These are phyloP conservation scores for Trichoderma pleuroti DNA, from an alignment of 2,329 filamentous ascomycete species.

Conservation along the genomic window DNA sequence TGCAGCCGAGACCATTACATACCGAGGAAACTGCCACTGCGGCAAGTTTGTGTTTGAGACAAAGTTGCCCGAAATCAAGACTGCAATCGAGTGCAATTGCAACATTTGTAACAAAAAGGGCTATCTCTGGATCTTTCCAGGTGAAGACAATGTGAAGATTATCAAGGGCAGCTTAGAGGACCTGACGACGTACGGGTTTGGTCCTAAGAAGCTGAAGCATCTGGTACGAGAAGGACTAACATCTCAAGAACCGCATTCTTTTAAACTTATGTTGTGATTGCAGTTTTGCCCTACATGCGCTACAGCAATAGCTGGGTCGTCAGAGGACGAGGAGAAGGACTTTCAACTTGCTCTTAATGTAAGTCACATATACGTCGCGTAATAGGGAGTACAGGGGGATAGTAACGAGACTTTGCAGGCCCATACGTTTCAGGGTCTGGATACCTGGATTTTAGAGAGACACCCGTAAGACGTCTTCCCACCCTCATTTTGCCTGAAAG, in stretches of 20 bases:
- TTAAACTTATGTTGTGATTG: background rate
- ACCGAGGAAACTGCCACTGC: conserved; percentile 59
- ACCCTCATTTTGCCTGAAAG: background rate
- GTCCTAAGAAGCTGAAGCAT: conserved; percentile 36
- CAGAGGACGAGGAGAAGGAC: background rate
- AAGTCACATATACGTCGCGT: background rate
- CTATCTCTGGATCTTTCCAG: conserved; percentile 38
- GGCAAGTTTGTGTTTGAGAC: conserved; percentile 50
- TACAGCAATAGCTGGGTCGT: conserved; percentile 38
- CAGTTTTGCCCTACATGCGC: conserved; percentile 54
- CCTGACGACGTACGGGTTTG: conserved; percentile 46
- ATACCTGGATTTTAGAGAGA: conserved; percentile 40
- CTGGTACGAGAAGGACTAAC: conserved; percentile 33
- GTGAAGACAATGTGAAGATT: conserved; percentile 37
- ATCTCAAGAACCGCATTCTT: rapidly evolving
- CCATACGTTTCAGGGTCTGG: conserved; percentile 42
- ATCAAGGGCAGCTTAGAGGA: conserved; percentile 43
- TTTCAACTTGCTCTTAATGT: conserved; percentile 20
- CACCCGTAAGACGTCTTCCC: conserved; percentile 31
- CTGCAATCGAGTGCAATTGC: conserved; percentile 59
- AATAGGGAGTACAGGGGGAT: no score
- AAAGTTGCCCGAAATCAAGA: conserved; percentile 54
- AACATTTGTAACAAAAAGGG: conserved; percentile 58
- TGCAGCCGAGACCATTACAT: conserved; percentile 34
- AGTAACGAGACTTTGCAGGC: conserved; percentile 30